Base-by-base conservation (phyloP, 2,329 filamentous ascomycete species). In the Monosporascus sp. region DNA sequence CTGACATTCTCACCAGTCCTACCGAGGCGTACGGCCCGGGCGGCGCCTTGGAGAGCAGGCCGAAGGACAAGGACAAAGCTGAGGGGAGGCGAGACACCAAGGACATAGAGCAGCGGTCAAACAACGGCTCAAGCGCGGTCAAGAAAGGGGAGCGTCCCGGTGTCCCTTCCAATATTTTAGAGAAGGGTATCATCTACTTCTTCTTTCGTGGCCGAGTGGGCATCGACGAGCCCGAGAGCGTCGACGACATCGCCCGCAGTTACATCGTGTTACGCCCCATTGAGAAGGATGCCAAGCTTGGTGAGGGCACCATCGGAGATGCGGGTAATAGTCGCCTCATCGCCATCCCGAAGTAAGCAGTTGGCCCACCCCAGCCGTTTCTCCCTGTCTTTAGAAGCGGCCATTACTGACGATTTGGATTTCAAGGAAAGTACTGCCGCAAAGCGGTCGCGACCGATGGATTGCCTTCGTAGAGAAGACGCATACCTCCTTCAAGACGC, bases 181-280 rank as follows among this genome's bases (percentile, higher is more conserved):
- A 97, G 65, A 96, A 94, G 64, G 91, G 91, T 3, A 81, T 94
- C 61, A 85, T 96, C 60, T 96, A 96, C 76, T 96, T 96, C 78
- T 95, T 96, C 75, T 87, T 88, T 63, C 86, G 91, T 18, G 84
- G 85, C 7, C 85, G 90, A 14, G 89, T 96, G 38, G 82, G 84
- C 49, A 78, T 89, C 26, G 82, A 90, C 5, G 78, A 89, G 7
- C 86, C 90, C 0, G 78, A 86, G 18, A 78, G 80, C 46, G 76
- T 93, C 1, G 72, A 80, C 41, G 91, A 96, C 50, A 80, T 96
- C 48, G 84, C 88, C 43, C 86, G 90, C 48, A 91, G 81, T 57
- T 93, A 87, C 73, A 85, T 96, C 63, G 79, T 96, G 15, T 79
- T 96, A 4, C 83, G 88, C 0, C 91, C 91, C 1, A 74, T 93